These are phyloP conservation scores for Pilatotrama ljubarskyi DNA, from an alignment of 768 basidiomycete species.

Conservation along the genomic window DNA sequence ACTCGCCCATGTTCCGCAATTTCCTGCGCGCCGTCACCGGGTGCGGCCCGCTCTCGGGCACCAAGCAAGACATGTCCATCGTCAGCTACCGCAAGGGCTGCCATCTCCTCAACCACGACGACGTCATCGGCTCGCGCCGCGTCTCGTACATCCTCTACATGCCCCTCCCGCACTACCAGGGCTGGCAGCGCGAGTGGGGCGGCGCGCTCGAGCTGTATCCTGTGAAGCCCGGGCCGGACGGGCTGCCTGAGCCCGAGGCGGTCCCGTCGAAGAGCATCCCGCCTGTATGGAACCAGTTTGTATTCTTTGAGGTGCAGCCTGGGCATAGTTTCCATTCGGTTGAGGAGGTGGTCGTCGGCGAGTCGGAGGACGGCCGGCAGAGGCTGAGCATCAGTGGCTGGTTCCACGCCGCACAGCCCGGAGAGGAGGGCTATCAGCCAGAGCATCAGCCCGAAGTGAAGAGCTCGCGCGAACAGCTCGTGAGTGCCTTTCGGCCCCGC, in stretches of 20 bases:
- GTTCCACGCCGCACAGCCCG: conserved; percentile 92
- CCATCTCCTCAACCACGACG: conserved; percentile 97
- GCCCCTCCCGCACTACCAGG: conserved; percentile 69
- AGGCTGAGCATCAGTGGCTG: conserved; percentile 92
- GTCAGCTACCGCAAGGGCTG: conserved; percentile 90
- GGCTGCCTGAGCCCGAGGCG: conserved; percentile 66
- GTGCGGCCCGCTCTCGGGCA: conserved; percentile 88
- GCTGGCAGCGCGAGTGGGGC: conserved; percentile 90
- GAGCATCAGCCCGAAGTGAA: conserved; percentile 53
- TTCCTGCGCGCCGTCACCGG: conserved; percentile 88
- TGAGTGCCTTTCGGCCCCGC: conserved; percentile 45
- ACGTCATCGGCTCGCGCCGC: conserved; percentile 91
- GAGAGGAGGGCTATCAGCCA: conserved; percentile 81
- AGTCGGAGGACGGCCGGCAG: conserved; percentile 66
- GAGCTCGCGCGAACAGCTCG: conserved; percentile 91
- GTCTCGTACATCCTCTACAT: conserved; percentile 98
- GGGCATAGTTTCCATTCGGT: conserved; percentile 96
- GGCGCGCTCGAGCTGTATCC: conserved; percentile 95
- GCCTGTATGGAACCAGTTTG: conserved; percentile 87
- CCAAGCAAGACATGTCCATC: conserved; percentile 93
- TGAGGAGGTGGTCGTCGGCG: conserved; percentile 90
- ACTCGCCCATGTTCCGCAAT: conserved; percentile 77
- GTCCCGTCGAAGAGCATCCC: conserved; percentile 67
- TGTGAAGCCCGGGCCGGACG: conserved; percentile 54
- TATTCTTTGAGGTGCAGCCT: conserved; percentile 91